phyloP scores from a whole-genome alignment of 192 early-diverging fungal species.

The Backusella circina region DNA sequence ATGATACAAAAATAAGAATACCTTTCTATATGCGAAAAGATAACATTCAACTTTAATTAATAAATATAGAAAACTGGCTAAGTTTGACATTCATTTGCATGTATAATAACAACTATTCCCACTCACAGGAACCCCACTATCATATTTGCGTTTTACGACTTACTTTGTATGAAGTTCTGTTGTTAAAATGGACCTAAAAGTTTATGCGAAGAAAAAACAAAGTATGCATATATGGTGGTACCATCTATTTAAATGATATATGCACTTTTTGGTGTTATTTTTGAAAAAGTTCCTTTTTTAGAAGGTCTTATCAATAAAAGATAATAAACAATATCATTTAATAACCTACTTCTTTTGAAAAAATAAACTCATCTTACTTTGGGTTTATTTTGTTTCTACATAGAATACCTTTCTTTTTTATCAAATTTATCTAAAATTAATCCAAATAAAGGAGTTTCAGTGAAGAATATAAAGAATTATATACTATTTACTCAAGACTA shows the following conservation, averaged over 20 bases:
- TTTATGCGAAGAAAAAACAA: not conserved
- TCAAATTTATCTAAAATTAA: not conserved
- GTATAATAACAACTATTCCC: not conserved
- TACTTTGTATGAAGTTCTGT: not conserved
- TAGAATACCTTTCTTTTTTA: not conserved
- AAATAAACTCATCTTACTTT: not conserved
- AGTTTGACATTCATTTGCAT: not conserved
- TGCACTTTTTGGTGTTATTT: not conserved
- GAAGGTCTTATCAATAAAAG: not conserved
- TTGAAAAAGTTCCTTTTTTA: not conserved
- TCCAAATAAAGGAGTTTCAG: not conserved
- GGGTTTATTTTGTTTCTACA: not conserved
- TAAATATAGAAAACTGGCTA: too few relatives aligned
- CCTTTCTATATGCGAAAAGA: not conserved
- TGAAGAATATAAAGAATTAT: too few relatives aligned
- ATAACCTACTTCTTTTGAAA: not conserved
- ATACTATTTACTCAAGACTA: not conserved
- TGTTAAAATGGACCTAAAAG: not conserved
- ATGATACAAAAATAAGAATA: not conserved
- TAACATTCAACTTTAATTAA: not conserved
- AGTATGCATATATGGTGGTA: not conserved
- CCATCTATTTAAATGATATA: not conserved
- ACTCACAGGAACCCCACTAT: not conserved
- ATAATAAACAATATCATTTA: not conserved
- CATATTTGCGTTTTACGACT: not conserved